Evolutionary conservation across 768 basidiomycete genomes (phyloP).

Genomic region (Auricularia cornea): DNA sequence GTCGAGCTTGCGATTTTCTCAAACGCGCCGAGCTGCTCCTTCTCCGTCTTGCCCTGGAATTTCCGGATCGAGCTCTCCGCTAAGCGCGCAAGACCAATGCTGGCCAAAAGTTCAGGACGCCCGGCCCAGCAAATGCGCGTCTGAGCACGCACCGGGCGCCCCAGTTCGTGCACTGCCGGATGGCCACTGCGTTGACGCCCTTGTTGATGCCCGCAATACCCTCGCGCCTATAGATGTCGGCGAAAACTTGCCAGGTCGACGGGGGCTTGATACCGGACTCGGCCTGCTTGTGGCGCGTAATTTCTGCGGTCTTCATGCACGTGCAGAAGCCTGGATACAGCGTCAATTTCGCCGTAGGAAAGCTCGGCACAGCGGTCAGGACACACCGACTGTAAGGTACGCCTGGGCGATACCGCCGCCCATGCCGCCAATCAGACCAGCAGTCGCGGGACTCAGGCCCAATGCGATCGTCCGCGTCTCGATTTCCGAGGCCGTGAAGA

Average conservation of each 20-base stretch:
- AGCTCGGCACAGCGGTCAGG: conserved; percentile 3
- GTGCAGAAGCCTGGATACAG: conserved; percentile 78
- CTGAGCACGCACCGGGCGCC: conserved; percentile 63
- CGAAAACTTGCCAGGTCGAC: conserved; percentile 90
- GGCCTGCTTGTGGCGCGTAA: conserved; percentile 90
- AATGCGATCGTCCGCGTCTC: conserved; percentile 56
- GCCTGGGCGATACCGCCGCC: conserved; percentile 96
- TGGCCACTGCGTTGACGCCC: conserved; percentile 92
- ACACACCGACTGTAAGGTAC: conserved; percentile 98
- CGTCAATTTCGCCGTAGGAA: conserved; percentile 1
- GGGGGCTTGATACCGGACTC: conserved; percentile 76
- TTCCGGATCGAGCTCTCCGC: conserved; percentile 76
- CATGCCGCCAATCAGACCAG: conserved; percentile 94
- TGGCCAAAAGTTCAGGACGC: conserved; percentile 22
- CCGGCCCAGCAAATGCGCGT: neutral
- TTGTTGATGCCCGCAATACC: conserved; percentile 97
- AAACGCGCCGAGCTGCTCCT: conserved; percentile 58
- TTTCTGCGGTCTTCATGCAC: conserved; percentile 99
- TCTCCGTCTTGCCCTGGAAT: conserved; percentile 68
- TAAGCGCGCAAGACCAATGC: conserved; percentile 94
- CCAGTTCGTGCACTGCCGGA: conserved; percentile 92
- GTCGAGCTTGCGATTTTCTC: conserved; percentile 89
- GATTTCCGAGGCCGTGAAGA: conserved; percentile 95
- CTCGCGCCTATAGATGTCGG: conserved; percentile 87
- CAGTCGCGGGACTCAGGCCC: conserved; percentile 71